These are phyloP conservation scores for Metarhizium anisopliae DNA, from an alignment of 2,329 filamentous ascomycete species.

Conservation along the genomic window DNA sequence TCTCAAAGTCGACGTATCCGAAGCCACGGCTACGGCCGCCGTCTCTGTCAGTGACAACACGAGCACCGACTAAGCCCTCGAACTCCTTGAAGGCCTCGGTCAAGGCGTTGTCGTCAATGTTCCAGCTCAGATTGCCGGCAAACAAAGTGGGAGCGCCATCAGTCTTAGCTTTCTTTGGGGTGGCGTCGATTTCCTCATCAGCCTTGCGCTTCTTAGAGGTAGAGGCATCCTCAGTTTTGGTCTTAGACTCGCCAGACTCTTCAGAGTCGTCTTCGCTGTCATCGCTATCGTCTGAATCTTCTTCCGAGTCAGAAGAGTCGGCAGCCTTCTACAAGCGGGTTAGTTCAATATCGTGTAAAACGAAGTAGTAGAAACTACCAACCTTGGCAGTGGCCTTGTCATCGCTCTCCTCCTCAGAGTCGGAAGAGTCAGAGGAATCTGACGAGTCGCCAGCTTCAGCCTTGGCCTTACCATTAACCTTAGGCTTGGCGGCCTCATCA, in stretches of 20 bases:
- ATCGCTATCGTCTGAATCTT: slow-evolving; percentile 22
- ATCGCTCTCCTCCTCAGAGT: slow-evolving; percentile 20
- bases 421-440: slow-evolving; percentile 13
- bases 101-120: slow-evolving; percentile 75
- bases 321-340: not conserved
- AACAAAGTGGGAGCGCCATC: slow-evolving; percentile 61
- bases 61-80: slow-evolving; percentile 61
- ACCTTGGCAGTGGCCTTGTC: slow-evolving; percentile 19
- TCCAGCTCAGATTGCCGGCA: slow-evolving; percentile 86
- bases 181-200: slow-evolving; percentile 39
- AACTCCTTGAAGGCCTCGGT: slow-evolving; percentile 73
- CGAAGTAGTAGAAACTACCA: slow-evolving; percentile 6
- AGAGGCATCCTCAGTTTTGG: slow-evolving; percentile 24
- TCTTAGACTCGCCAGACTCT: slow-evolving; percentile 23
- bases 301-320: slow-evolving; percentile 3
- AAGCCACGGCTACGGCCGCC: slow-evolving; percentile 82
- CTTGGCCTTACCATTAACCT: slow-evolving; percentile 17
- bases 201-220: slow-evolving; percentile 40
- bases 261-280: slow-evolving; percentile 25
- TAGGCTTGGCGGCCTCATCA: slow-evolving; percentile 8
- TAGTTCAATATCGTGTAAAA: not conserved
- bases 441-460: slow-evolving; percentile 16
- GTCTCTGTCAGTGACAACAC: slow-evolving; percentile 76
- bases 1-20: slow-evolving; percentile 83
- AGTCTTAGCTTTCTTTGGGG: slow-evolving; percentile 60